Conservation (phyloP, 2,329 filamentous ascomycete genomes). For the Magnaporthiopsis incrustans region DNA sequence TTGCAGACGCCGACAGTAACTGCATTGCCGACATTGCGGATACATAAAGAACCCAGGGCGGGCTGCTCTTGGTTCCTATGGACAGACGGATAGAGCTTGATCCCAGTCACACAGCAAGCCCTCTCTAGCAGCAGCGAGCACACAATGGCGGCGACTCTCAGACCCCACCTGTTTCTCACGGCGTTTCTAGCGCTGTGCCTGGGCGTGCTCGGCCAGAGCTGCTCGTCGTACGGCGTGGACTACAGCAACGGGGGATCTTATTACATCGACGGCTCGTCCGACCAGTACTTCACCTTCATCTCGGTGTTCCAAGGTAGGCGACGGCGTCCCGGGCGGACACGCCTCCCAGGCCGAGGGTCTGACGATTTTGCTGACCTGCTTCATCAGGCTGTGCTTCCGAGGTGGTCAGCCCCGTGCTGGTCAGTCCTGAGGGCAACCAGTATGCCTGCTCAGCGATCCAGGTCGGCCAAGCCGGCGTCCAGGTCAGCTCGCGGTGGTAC, state of each 20-base stretch:
- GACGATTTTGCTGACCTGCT: not conserved
- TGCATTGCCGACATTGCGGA: not conserved
- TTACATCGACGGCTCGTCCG: constrained; percentile 28
- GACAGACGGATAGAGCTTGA: not conserved
- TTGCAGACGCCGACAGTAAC: not conserved
- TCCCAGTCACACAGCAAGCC: not conserved
- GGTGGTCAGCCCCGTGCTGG: constrained; percentile 25
- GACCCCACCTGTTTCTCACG: constrained; percentile 15
- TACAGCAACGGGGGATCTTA: constrained; percentile 30
- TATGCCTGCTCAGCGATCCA: constrained; percentile 28
- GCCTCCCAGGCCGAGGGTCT: not conserved
- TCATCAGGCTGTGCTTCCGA: constrained; percentile 25
- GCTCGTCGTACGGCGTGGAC: constrained; percentile 28
- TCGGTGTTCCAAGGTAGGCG: constrained; percentile 25
- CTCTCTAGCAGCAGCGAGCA: not conserved
- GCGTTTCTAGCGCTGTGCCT: constrained; percentile 15
- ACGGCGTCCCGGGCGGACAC: not conserved
- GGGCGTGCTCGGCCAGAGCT: constrained; percentile 17
- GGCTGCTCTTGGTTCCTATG: not conserved
- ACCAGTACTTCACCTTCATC: constrained; percentile 29
- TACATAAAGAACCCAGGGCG: not conserved
- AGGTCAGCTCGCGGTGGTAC: constrained; percentile 30
- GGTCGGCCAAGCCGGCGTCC: constrained; percentile 24
- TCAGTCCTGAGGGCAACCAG: constrained; percentile 23
- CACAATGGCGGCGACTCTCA: constrained; percentile 15